Percentiles rank a stretch among this genome's conserved stretches.
These are phyloP conservation scores for Elaeis guineensis DNA, from an alignment of 176 grass and related monocot species.

Conservation along the genomic window DNA sequence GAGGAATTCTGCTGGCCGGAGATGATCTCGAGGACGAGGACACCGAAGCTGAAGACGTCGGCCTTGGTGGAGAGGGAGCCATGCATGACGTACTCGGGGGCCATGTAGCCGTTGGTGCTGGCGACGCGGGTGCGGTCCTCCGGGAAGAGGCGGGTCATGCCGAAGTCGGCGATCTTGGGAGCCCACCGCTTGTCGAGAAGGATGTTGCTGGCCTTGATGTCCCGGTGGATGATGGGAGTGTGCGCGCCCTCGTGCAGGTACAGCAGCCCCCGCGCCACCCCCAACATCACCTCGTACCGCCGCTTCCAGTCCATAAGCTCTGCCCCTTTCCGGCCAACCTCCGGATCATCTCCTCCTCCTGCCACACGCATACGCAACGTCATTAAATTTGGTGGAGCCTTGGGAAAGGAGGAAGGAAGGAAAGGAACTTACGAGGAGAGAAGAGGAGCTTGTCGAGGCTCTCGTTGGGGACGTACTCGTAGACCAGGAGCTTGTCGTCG, in stretches of 20 bases:
- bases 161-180: constrained; percentile 95
- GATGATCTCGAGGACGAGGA: constrained; percentile 72
- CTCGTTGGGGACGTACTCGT: constrained; percentile 90
- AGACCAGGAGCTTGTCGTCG: constrained; percentile 78
- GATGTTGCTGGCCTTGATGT: constrained; percentile 98
- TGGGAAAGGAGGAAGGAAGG: background rate
- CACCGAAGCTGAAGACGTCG: constrained; percentile 96
- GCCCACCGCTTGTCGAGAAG: constrained; percentile 69
- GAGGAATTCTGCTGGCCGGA: constrained; percentile 60
- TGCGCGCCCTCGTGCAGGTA: constrained; percentile 96
- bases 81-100: constrained; percentile 93
- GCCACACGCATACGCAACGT: too few relatives aligned
- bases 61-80: constrained; percentile 76
- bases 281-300: constrained; percentile 61
- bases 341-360: too few relatives aligned
- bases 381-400: too few relatives aligned
- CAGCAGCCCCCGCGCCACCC: constrained; percentile 80
- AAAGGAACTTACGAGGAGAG: constrained; percentile 13
- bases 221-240: constrained; percentile 93
- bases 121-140: constrained; percentile 85
- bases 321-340: constrained; percentile 1
- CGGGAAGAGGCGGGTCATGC: constrained; percentile 77
- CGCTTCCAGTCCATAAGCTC: constrained; percentile 65
- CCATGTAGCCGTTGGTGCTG: constrained; percentile 95
- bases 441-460: constrained; percentile 98